Conservation (phyloP, 352 stramenopile species). For the Achlya hypogyna region DNA sequence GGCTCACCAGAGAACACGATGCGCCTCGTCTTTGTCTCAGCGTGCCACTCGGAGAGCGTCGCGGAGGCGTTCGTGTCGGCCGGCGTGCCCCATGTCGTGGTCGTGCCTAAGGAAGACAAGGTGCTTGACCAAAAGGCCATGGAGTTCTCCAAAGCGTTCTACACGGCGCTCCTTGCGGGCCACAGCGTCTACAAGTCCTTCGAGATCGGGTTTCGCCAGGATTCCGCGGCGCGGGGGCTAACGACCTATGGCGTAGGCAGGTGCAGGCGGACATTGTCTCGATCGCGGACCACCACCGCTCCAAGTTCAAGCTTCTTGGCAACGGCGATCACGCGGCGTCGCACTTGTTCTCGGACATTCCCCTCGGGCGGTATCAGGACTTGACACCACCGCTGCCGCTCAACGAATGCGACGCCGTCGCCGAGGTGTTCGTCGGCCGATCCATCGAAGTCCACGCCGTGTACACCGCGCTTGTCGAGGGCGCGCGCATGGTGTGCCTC, state of each 20-base stretch:
- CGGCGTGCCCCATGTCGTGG: conserved; percentile 85
- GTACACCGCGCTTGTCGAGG: conserved; percentile 70
- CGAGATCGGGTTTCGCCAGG: conserved; percentile 43
- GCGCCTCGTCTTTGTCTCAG: conserved; percentile 83
- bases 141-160: conserved; percentile 84
- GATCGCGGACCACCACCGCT: conserved; percentile 28
- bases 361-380: conserved; percentile 44
- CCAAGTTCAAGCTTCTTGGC: conserved; percentile 74
- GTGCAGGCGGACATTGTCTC: conserved; percentile 56
- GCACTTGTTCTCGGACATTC: conserved; percentile 53
- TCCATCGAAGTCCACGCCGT: conserved; percentile 75
- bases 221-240: not conserved
- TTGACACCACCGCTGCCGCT: conserved; percentile 40
- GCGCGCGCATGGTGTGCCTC: conserved; percentile 60
- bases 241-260: conserved; percentile 21
- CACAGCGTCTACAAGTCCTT: conserved; percentile 72
- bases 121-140: conserved; percentile 82
- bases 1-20: conserved; percentile 30
- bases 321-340: conserved; percentile 61
- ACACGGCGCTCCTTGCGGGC: conserved; percentile 72
- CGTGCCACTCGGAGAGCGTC: conserved; percentile 82
- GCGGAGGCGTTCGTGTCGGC: conserved; percentile 83
- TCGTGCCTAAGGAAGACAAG: conserved; percentile 78
- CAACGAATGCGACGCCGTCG: conserved; percentile 70
- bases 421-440: conserved; percentile 61